Evolutionary conservation across 148 eudicot species (phyloP), one percentile per base, ranked within the genome.

Genomic region (Selenicereus undatus): DNA sequence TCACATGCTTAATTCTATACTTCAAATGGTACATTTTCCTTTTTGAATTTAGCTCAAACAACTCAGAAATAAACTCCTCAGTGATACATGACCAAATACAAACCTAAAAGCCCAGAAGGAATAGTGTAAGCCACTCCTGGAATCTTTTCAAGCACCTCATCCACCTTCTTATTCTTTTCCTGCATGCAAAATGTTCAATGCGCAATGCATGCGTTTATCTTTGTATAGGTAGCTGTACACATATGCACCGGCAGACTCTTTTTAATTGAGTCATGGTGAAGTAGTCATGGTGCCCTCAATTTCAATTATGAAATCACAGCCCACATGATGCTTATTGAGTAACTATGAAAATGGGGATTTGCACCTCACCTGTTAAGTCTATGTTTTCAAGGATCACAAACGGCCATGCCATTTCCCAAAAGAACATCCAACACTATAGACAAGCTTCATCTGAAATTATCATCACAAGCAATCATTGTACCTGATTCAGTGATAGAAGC

Each of bases 401-500:
- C 76, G 42, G 32, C 21, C 54, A 76, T 24, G 24, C 18, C 45
- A 18, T 22, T 27, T 39, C 3, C 56, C 52, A 48, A 10, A 27
- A 74, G 24, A 36, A 50, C 10, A 48, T 2, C 43, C 1, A 73
- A 26, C 36, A 50, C 11, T 39, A 39, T 7, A 30, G 16, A 73
- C 24, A 74, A 74, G n/a, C 8, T 51, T 20, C 30, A 5, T 21
- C 32, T 4, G 22, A 11, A 29, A 81, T 32, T 75, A 27, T 29
- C n/a, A 32, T 66, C 22, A 68, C 65, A 77, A 73, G 51, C 66
- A 64, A 54, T 21, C 18, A 76, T 78, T 82, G 32, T 76, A 93
- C 99, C 99, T 87, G 94, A 87, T 84, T 89, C 89, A 39, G 92
- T 90, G 80, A 96, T 83, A 65, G 97, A 93, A 54, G 98, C 98